Evolutionary conservation across 352 stramenopile species (phyloP).

Genomic region (Globisporangium viniferum): DNA sequence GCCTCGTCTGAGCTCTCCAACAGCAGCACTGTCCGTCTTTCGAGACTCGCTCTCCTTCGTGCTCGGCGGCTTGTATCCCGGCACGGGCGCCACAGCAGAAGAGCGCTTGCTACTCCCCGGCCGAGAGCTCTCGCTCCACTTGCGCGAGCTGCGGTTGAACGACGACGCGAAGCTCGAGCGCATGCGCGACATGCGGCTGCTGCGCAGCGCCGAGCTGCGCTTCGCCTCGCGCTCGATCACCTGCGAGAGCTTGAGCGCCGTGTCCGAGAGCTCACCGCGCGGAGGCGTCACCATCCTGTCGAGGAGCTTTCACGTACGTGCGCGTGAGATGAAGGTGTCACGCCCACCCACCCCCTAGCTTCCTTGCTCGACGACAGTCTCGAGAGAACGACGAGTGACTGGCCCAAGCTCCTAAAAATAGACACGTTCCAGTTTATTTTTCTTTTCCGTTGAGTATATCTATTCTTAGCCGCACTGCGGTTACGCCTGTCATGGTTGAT

Average conservation of each 20-base stretch:
- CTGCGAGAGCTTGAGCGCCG: constrained; percentile 55
- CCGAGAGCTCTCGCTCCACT: constrained; percentile 3
- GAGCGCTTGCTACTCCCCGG: constrained; percentile 4
- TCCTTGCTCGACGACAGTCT: background rate
- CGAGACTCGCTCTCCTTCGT: background rate
- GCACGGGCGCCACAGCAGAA: background rate
- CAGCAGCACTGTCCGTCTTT: background rate
- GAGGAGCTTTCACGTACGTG: too few relatives aligned
- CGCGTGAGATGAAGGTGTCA: background rate
- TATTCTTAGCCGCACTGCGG: background rate
- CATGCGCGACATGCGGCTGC: constrained; percentile 29
- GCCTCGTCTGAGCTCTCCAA: background rate
- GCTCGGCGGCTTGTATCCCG: too few relatives aligned
- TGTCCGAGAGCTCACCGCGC: constrained; percentile 44
- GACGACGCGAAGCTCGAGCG: constrained; percentile 28
- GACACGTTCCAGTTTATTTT: background rate
- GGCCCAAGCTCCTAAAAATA: too few relatives aligned
- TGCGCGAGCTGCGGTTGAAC: constrained; percentile 23
- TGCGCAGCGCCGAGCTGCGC: constrained; percentile 28
- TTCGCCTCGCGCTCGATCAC: constrained; percentile 66
- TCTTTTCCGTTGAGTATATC: background rate
- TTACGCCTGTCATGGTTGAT: background rate
- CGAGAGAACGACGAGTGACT: background rate
- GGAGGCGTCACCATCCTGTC: background rate
- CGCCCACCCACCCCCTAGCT: background rate